Percentiles rank a stretch among this genome's conserved stretches.
Evolutionary conservation across 2,329 filamentous ascomycete species (phyloP).

Genomic region (Mariannaea elegans): DNA sequence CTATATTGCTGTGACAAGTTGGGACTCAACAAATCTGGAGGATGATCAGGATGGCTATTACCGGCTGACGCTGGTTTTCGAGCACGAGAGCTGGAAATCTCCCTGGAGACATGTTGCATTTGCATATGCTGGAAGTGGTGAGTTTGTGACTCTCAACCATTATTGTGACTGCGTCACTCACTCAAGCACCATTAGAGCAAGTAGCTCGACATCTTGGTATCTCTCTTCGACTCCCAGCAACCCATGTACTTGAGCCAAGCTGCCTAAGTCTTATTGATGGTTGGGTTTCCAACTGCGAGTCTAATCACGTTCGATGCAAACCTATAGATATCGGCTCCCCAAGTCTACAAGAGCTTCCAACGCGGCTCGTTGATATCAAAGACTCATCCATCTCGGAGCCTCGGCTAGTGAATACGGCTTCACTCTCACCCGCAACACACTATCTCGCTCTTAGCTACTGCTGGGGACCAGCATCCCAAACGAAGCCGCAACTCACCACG

Average conservation of each 20-base stretch:
- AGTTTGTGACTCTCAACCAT: background rate
- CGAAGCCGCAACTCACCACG: constrained; percentile 1
- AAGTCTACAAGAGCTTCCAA: background rate
- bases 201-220: background rate
- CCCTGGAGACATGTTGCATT: background rate
- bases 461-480: background rate
- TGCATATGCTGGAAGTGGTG: background rate
- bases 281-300: background rate
- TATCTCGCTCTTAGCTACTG: constrained; percentile 3
- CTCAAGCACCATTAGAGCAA: background rate
- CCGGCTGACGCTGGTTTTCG: background rate
- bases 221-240: background rate
- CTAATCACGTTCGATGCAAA: background rate
- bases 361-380: background rate
- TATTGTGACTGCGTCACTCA: no score
- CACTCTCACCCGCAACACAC: background rate
- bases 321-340: background rate
- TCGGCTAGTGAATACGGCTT: background rate
- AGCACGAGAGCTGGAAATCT: background rate
- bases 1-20: background rate
- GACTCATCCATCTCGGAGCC: background rate
- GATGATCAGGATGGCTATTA: background rate
- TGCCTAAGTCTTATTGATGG: background rate
- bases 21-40: background rate
- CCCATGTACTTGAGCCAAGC: background rate